These are phyloP conservation scores for Austroboletus festivus DNA, from an alignment of 768 basidiomycete genomes.

Conservation along the genomic window DNA sequence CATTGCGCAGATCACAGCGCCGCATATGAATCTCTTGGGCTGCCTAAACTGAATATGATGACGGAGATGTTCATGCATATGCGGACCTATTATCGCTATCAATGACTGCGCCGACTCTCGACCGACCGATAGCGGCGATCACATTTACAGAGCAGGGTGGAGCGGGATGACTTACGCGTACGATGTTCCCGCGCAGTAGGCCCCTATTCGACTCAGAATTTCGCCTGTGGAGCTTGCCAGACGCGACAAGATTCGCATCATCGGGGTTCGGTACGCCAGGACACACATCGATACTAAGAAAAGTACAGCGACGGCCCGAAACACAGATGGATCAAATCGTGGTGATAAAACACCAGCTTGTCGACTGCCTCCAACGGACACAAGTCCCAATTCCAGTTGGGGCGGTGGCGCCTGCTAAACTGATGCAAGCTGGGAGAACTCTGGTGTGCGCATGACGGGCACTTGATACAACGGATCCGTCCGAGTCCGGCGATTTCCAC, in stretches of 20 bases:
- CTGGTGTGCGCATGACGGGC: too few species aligned
- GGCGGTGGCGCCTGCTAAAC: too few species aligned
- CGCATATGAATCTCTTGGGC: background rate
- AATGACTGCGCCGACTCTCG: background rate
- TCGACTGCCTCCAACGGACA: too few species aligned
- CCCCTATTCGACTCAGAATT: background rate
- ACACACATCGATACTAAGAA: too few species aligned
- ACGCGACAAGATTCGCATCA: slow-evolving; percentile 1
- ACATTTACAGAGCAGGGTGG: background rate
- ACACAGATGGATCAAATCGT: background rate
- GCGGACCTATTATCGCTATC: background rate
- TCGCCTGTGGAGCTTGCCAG: slow-evolving; percentile 1
- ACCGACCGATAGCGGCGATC: background rate
- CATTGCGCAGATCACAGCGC: background rate
- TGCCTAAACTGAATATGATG: background rate
- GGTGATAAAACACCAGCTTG: background rate
- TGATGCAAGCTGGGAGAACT: too few species aligned
- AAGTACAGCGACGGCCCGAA: background rate
- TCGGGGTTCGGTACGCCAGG: background rate
- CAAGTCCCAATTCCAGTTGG: too few species aligned
- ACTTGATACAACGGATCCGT: too few species aligned
- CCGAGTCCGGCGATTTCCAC: slow-evolving; percentile 12
- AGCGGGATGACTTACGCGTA: background rate
- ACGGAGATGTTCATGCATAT: background rate
- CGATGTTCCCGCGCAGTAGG: background rate